Evolutionary conservation across 148 eudicot genomes (phyloP).

Genomic region (Agrostemma githago): DNA sequence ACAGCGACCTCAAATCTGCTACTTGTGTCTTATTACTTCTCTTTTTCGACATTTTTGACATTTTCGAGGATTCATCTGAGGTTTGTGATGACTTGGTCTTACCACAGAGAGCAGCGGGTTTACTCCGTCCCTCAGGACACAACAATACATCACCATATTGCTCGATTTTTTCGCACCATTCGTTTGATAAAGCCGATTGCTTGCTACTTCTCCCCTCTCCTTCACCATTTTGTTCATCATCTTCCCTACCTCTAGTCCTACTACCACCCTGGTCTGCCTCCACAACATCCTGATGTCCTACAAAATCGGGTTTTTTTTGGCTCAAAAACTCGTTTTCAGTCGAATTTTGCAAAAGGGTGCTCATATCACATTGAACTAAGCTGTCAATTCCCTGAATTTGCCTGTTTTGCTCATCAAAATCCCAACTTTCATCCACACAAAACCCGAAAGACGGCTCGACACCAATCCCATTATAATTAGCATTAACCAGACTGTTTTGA

Average conservation of each 20-base stretch:
- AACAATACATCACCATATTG: conserved; percentile 42
- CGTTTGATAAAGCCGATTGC: conserved; percentile 24
- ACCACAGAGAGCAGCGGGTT: conserved; percentile 26
- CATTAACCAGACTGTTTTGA: neutral
- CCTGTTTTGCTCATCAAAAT: neutral
- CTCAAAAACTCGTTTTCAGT: conserved; percentile 7
- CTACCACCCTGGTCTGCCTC: conserved; percentile 5
- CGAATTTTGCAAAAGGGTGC: neutral
- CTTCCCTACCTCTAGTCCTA: conserved; percentile 27
- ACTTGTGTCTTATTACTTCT: conserved; percentile 29
- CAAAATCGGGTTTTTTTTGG: neutral
- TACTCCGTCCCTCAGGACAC: conserved; percentile 34
- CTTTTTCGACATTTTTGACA: conserved; percentile 17
- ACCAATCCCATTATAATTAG: neutral
- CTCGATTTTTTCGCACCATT: conserved; percentile 37
- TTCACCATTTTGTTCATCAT: conserved; percentile 21
- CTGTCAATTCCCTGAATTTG: neutral
- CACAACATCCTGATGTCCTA: neutral
- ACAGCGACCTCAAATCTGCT: conserved; percentile 39
- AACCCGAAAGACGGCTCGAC: conserved; percentile 6
- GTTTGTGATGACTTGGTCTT: conserved; percentile 4
- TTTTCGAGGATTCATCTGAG: neutral
- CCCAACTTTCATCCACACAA: conserved; percentile 8
- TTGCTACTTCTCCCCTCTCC: conserved; percentile 29
- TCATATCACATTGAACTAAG: conserved; percentile 7